Percentiles rank a stretch among this genome's conserved stretches.
phyloP scores from a whole-genome alignment of 1,284 basidiomycete genomes.

The Peniophora sp. region DNA sequence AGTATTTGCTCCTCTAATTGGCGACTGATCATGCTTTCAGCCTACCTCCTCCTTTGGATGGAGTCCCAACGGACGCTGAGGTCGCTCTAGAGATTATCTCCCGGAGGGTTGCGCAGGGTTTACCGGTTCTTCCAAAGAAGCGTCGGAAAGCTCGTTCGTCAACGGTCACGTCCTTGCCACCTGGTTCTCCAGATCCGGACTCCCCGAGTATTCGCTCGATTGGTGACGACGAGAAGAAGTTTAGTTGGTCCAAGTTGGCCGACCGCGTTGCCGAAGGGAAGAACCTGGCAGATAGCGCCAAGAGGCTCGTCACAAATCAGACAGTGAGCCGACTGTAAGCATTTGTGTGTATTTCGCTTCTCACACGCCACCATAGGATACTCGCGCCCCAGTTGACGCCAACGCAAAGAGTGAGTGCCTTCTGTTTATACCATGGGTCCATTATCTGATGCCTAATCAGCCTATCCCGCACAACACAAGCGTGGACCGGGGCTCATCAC shows the following conservation, averaged over 20 bases:
- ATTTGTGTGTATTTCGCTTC: constrained; percentile 6
- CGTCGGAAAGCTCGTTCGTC: constrained; percentile 1
- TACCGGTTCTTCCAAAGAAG: constrained; percentile 29
- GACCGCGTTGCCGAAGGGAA: constrained; percentile 37
- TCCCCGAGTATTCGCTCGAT: background rate
- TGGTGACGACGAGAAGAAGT: constrained; percentile 6
- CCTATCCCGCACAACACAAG: constrained; percentile 51
- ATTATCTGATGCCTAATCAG: constrained; percentile 23
- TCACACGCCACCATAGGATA: constrained; percentile 31
- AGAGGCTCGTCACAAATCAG: constrained; percentile 27
- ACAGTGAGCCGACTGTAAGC: constrained; percentile 21
- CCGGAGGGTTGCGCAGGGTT: constrained; percentile 46
- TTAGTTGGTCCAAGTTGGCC: constrained; percentile 52
- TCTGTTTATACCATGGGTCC: background rate
- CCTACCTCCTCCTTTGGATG: constrained; percentile 37
- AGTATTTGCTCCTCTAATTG: constrained; percentile 2
- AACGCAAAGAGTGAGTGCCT: background rate
- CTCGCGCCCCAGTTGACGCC: background rate
- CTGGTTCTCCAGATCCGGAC: background rate
- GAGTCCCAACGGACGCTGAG: constrained; percentile 59
- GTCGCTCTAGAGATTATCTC: constrained; percentile 63
- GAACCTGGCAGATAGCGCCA: constrained; percentile 32
- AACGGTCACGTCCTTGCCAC: background rate
- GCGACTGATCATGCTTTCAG: constrained; percentile 7
- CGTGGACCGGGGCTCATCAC: constrained; percentile 53